phyloP scores from a whole-genome alignment of 2,329 filamentous ascomycete genomes.

The Arthrobotrys pseudoclavata region DNA sequence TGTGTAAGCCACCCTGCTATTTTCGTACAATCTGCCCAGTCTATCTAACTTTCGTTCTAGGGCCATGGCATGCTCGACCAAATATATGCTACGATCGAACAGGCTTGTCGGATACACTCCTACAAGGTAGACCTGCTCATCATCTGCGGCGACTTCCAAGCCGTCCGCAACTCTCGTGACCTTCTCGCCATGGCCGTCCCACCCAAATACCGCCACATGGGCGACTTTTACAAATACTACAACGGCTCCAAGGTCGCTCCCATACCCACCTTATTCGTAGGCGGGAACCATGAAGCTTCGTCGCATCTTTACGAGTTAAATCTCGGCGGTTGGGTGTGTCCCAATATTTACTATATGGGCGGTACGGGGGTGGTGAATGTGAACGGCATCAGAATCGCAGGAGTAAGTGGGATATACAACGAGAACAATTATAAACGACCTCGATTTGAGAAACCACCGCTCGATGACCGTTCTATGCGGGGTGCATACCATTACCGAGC shows the following conservation, averaged over 20 bases:
- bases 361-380: constrained; percentile 88
- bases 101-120: constrained; percentile 72
- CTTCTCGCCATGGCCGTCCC: constrained; percentile 91
- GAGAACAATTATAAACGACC: constrained; percentile 85
- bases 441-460: constrained; percentile 88
- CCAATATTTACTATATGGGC: constrained; percentile 96
- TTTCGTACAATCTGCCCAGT: constrained; percentile 10
- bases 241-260: constrained; percentile 81
- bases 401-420: constrained; percentile 95
- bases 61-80: constrained; percentile 92
- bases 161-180: constrained; percentile 88
- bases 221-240: constrained; percentile 96
- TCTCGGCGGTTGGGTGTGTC: constrained; percentile 96
- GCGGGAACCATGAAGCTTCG: constrained; percentile 94
- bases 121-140: constrained; percentile 85
- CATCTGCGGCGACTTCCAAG: constrained; percentile 96
- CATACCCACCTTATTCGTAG: constrained; percentile 91
- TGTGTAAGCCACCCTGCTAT: constrained; percentile 74
- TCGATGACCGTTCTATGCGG: constrained; percentile 80
- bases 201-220: constrained; percentile 85
- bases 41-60: constrained; percentile 67
- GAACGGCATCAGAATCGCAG: constrained; percentile 87
- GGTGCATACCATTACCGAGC: constrained; percentile 92
- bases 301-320: constrained; percentile 89
- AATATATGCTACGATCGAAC: constrained; percentile 84